Evolutionary conservation across 768 basidiomycete species (phyloP).

Genomic region (Xerocomus potaroensis): DNA sequence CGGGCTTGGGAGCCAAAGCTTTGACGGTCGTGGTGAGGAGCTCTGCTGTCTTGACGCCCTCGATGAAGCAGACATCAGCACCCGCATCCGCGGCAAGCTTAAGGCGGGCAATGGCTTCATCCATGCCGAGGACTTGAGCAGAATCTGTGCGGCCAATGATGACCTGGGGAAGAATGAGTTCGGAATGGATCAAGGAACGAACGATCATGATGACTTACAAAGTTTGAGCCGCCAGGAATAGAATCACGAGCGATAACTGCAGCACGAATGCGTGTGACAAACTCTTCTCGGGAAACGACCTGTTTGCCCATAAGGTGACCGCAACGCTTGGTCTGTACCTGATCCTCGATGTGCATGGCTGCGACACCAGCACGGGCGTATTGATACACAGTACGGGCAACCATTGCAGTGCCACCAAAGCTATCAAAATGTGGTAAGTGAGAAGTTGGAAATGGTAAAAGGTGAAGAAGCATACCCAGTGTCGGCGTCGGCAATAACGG

Average conservation of each 20-base stretch:
- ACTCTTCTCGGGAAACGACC: slow-evolving; percentile 75
- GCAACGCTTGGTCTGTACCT: slow-evolving; percentile 77
- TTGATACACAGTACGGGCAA: slow-evolving; percentile 71
- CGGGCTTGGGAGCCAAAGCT: slow-evolving; percentile 69
- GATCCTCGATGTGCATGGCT: slow-evolving; percentile 76
- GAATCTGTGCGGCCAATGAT: slow-evolving; percentile 77
- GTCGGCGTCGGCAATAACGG: slow-evolving; percentile 78
- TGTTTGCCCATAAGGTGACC: slow-evolving; percentile 80
- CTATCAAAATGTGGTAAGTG: slow-evolving; percentile 22
- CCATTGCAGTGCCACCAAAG: slow-evolving; percentile 72
- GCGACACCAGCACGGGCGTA: slow-evolving; percentile 69
- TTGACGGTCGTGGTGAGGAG: slow-evolving; percentile 60
- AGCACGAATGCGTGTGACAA: slow-evolving; percentile 68
- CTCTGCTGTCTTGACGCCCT: slow-evolving; percentile 68
- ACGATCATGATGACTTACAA: slow-evolving; percentile 49
- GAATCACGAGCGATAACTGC: slow-evolving; percentile 74
- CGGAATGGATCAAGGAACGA: too few species aligned
- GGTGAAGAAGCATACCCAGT: slow-evolving; percentile 48
- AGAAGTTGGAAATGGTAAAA: neutral
- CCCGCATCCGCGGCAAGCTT: slow-evolving; percentile 69
- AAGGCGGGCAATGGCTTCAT: slow-evolving; percentile 62
- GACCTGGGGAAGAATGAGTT: slow-evolving; percentile 35
- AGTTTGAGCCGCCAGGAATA: slow-evolving; percentile 71
- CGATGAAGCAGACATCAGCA: slow-evolving; percentile 79
- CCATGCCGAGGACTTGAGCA: slow-evolving; percentile 75